A percentile compares a stretch with the other conserved stretches of the same genome.
These are phyloP conservation scores for Agrostemma githago DNA, from an alignment of 148 eudicot genomes.

Conservation along the genomic window DNA sequence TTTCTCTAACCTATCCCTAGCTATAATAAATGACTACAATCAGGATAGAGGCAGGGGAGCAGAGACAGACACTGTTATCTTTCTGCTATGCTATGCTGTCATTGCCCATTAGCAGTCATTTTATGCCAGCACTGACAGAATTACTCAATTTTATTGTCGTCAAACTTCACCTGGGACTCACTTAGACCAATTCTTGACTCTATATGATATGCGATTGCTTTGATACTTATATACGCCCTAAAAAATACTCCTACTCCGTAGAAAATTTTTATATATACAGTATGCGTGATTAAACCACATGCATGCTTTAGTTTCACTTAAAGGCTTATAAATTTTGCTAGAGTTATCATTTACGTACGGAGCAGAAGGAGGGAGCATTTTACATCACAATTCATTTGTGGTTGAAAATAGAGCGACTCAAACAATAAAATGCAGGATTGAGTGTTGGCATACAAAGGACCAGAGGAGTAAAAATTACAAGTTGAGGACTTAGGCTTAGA, in stretches of 20 bases:
- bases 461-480: neutral
- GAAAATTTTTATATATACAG: neutral
- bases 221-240: neutral
- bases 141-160: neutral
- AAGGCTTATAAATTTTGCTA: neutral
- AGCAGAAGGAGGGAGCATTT: neutral
- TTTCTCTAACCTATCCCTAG: conserved; percentile 20
- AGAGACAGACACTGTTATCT: neutral
- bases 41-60: conserved; percentile 3
- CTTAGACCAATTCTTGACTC: neutral
- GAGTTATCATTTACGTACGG: neutral
- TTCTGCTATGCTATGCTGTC: neutral
- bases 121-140: neutral
- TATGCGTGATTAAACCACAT: neutral
- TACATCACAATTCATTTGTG: neutral
- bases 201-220: neutral
- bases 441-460: neutral
- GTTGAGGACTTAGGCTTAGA: neutral
- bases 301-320: neutral
- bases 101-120: conserved; percentile 9
- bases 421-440: neutral
- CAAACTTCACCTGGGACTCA: neutral
- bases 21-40: neutral
- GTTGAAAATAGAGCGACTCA: neutral
- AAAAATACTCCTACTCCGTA: neutral